Base-by-base conservation (phyloP, 2,329 filamentous ascomycete species). In the Claviceps lovelessii region DNA sequence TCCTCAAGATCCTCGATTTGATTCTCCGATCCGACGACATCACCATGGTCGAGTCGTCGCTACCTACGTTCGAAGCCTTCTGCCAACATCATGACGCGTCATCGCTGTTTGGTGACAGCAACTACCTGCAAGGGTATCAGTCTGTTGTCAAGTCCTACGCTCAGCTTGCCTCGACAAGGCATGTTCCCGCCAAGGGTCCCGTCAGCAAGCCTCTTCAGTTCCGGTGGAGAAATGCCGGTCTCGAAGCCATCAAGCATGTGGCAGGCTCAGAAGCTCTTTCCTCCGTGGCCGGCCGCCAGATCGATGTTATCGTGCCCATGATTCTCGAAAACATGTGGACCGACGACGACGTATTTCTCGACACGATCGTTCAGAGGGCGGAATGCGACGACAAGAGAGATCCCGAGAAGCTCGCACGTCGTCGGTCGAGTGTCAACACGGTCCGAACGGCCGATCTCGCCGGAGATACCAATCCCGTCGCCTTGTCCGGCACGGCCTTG, bases 71-170 rank as follows among this genome's bases (percentile, higher is more conserved):
- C 66, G 84, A 90, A 63, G 84, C 85, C 29, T 93, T 96, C 65
- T 97, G 91, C 73, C 80, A 83, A 57, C 80, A 95, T 71, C 89
- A 95, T 68, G 90, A 97, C 64, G 84, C 85, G 56, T 87, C 89
- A 39, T 85, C 85, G 9, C 80, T 97, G 54, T 84, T 90, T 33
- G 90, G 88, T 57, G 90, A 97, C 66, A 86, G 90, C 66, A 81
- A 83, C 57, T 95, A 94, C 67, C 78, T 90, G 39, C 78, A 74
- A 52, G 85, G 91, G 60, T 97, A 95, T 67, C 85, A 91, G 64
- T 81, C 86, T 49, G 81, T 95, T 53, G 85, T 97, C 29, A 77
- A 77, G 47, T 78, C 83, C 49, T 98, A 96, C 67, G 87, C 89
- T 19, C 75, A 79, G 19, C 86, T 93, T 62, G 90, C 89, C 19